Evolutionary conservation across 2,329 filamentous ascomycete species (phyloP).

Genomic region (Colletotrichum sansevieriae): DNA sequence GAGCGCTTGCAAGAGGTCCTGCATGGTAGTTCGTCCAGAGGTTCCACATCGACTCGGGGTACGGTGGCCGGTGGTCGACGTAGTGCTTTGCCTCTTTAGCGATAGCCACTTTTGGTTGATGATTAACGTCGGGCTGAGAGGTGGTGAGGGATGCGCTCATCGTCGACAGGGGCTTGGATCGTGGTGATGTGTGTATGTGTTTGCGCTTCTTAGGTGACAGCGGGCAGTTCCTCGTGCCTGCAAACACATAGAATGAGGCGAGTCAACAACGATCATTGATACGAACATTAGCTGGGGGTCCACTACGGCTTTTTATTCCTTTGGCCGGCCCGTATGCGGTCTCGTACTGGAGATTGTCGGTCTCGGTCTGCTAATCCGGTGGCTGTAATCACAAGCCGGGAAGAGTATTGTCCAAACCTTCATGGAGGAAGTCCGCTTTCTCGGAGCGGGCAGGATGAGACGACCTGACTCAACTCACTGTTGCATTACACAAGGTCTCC

Average conservation of each 20-base stretch:
- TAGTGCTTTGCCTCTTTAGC: conserved; percentile 33
- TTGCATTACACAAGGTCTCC: conserved; percentile 7
- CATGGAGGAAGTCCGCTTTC: not conserved
- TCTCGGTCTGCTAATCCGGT: not conserved
- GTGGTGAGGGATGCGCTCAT: conserved; percentile 16
- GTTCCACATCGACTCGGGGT: conserved; percentile 32
- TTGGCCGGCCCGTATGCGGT: not conserved
- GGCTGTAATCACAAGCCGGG: not conserved
- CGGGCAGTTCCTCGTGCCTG: not conserved
- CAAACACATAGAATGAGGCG: not conserved
- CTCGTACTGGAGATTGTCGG: not conserved
- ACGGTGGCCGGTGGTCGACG: conserved; percentile 27
- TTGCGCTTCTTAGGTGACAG: not conserved
- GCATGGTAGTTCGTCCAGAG: conserved; percentile 26
- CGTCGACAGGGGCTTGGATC: conserved; percentile 7
- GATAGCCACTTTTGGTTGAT: conserved; percentile 10
- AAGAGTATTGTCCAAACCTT: not conserved
- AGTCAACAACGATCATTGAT: not conserved
- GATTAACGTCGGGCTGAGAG: not conserved
- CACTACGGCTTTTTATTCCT: conserved; percentile 8
- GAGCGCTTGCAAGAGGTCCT: conserved; percentile 15
- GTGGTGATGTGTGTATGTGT: not conserved
- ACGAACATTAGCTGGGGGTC: not conserved
- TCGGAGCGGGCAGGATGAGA: not conserved
- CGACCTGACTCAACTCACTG: conserved; percentile 15